A percentile compares a stretch with the other conserved stretches of the same genome.
These are phyloP conservation scores for Posidonia oceanica DNA, from an alignment of 116 monocot species.

Conservation along the genomic window DNA sequence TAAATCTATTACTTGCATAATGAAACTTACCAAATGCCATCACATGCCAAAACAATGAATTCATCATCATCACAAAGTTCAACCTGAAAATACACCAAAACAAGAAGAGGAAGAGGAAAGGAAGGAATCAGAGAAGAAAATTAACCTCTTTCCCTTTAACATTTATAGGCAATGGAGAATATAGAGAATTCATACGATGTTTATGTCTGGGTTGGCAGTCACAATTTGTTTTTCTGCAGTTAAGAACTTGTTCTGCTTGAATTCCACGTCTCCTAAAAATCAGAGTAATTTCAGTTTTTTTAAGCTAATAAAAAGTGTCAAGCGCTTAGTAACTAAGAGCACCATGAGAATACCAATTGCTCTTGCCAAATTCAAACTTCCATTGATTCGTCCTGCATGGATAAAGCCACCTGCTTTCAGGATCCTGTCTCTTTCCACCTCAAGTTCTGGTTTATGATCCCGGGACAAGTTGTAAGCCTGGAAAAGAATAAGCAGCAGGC, in stretches of 20 bases:
- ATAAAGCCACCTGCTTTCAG: constrained; percentile 94
- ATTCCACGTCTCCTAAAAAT: constrained; percentile 83
- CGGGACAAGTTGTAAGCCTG: constrained; percentile 87
- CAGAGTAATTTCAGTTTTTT: neutral
- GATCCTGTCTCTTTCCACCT: constrained; percentile 87
- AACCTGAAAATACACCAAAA: constrained; percentile 35
- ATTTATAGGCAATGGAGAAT: neutral
- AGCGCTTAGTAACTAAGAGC: neutral
- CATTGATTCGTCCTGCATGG: constrained; percentile 84
- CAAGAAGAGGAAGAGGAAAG: neutral
- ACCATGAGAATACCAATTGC: constrained; percentile 30
- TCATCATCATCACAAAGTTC: constrained; percentile 97
- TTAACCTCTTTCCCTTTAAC: neutral
- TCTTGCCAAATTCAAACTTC: constrained; percentile 90
- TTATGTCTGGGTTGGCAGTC: constrained; percentile 84
- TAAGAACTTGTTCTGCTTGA: constrained; percentile 87
- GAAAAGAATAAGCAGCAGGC: neutral
- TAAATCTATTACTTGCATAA: too few relatives aligned
- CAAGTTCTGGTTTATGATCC: constrained; percentile 95
- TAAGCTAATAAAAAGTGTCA: too few relatives aligned
- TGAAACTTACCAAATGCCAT: constrained; percentile 79
- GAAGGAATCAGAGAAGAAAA: neutral
- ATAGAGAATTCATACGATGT: constrained; percentile 31
- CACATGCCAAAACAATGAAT: constrained; percentile 89
- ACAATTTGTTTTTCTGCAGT: constrained; percentile 87